Evolutionary conservation across 805 yeast genomes (phyloP).

Genomic region (Wickerhamiella bombiphila): DNA sequence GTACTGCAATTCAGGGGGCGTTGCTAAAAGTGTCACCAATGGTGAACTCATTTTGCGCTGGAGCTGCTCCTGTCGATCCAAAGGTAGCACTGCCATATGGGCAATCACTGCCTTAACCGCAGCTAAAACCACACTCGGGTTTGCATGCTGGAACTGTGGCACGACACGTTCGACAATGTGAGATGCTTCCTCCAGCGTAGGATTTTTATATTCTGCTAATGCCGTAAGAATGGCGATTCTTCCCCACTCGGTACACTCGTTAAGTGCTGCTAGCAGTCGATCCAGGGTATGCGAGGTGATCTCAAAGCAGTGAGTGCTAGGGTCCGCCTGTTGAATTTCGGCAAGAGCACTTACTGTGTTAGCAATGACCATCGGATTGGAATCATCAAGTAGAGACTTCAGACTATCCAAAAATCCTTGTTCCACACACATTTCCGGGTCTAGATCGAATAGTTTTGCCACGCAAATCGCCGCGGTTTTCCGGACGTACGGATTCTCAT

Average conservation of each 20-base stretch:
- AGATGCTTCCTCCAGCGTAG: slow-evolving; percentile 49
- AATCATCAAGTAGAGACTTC: slow-evolving; percentile 55
- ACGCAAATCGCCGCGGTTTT: slow-evolving; percentile 97
- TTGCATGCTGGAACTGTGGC: slow-evolving; percentile 94
- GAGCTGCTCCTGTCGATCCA: slow-evolving; percentile 28
- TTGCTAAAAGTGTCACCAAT: slow-evolving; percentile 69
- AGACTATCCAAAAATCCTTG: slow-evolving; percentile 68
- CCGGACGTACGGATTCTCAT: slow-evolving; percentile 93
- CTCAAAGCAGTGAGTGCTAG: slow-evolving; percentile 33
- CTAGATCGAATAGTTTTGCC: slow-evolving; percentile 81
- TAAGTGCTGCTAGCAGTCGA: slow-evolving; percentile 65
- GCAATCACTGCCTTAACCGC: slow-evolving; percentile 68
- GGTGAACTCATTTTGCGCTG: slow-evolving; percentile 71
- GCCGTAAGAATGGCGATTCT: slow-evolving; percentile 79
- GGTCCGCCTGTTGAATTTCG: slow-evolving; percentile 63
- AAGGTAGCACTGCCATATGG: slow-evolving; percentile 31
- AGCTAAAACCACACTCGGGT: slow-evolving; percentile 84
- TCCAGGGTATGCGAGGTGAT: slow-evolving; percentile 28
- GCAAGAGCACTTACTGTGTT: slow-evolving; percentile 76
- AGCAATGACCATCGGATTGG: slow-evolving; percentile 96
- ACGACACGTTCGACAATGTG: slow-evolving; percentile 79
- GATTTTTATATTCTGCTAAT: slow-evolving; percentile 52
- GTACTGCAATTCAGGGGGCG: slow-evolving; percentile 89
- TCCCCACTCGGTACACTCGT: slow-evolving; percentile 99
- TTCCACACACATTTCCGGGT: slow-evolving; percentile 66